Conservation (phyloP, 371 early-diverging fungal genomes). For the Encephalitozoon hellem region DNA sequence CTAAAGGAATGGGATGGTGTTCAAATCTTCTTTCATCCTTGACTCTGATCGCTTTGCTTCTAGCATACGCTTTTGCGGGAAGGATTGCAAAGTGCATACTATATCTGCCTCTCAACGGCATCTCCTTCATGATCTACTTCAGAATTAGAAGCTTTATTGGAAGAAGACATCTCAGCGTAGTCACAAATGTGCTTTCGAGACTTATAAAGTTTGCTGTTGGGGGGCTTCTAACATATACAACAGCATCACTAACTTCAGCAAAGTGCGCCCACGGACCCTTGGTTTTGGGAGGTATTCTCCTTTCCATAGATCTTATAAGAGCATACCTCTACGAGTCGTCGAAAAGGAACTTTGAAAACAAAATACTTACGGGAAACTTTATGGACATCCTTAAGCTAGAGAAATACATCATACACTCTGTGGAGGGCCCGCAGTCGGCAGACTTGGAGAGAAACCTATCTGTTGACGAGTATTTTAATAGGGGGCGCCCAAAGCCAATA, state of each 20-base stretch:
- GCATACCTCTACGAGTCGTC: constrained; percentile 36
- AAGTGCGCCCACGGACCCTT: not conserved
- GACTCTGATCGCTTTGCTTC: not conserved
- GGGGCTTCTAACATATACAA: not conserved
- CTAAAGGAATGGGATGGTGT: not conserved
- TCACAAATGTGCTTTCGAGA: constrained; percentile 12
- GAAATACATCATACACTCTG: constrained; percentile 45
- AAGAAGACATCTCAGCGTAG: not conserved
- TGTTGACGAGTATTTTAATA: constrained; percentile 41
- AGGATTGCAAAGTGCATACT: not conserved
- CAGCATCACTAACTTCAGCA: not conserved
- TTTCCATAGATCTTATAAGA: constrained; percentile 10
- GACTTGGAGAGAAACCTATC: not conserved
- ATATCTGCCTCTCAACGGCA: constrained; percentile 1
- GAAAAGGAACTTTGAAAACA: constrained; percentile 33
- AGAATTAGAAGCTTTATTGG: not conserved
- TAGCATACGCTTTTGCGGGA: not conserved
- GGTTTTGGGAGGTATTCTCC: not conserved
- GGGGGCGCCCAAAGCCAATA: constrained; percentile 33
- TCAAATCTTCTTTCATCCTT: not conserved
- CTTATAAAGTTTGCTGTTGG: constrained; percentile 10
- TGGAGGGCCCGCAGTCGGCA: not conserved
- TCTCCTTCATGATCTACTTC: not conserved
- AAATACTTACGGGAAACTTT: constrained; percentile 43
- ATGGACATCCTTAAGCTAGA: constrained; percentile 49